phyloP scores from a whole-genome alignment of 164 flowering plant species.

The Nymphaea colorata region DNA sequence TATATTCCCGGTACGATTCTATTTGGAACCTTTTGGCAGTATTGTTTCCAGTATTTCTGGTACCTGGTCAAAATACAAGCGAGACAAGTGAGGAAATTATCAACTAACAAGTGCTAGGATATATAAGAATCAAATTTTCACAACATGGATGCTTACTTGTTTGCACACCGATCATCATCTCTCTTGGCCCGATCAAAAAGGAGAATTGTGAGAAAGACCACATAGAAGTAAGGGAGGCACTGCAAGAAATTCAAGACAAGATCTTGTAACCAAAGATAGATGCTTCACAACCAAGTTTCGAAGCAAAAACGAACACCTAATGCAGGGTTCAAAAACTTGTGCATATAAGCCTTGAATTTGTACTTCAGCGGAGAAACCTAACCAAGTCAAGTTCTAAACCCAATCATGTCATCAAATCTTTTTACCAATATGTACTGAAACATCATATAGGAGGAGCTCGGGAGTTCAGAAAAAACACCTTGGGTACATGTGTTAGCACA shows the following conservation, averaged over 20 bases:
- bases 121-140: neutral
- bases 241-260: conserved; percentile 21
- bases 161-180: conserved; percentile 84
- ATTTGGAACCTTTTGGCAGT: conserved; percentile 78
- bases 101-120: neutral
- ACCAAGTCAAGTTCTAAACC: too few relatives aligned
- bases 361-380: too few relatives aligned
- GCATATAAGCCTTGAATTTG: too few relatives aligned
- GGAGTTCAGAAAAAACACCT: too few relatives aligned
- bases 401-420: too few relatives aligned
- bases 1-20: conserved; percentile 76
- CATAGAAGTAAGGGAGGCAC: conserved; percentile 94
- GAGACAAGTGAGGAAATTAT: neutral
- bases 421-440: too few relatives aligned
- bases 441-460: too few relatives aligned
- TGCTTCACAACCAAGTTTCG: neutral
- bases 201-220: conserved; percentile 80
- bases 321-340: too few relatives aligned
- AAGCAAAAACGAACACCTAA: neutral
- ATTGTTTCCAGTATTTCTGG: conserved; percentile 87
- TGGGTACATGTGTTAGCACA: too few relatives aligned
- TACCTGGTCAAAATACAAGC: conserved; percentile 46
- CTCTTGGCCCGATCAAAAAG: conserved; percentile 90
- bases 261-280: neutral
- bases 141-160: conserved; percentile 53